Evolutionary conservation across 2,329 filamentous ascomycete species (phyloP), one percentile per base, ranked within the genome.

Genomic region (Ascocoryne sarcoides): DNA sequence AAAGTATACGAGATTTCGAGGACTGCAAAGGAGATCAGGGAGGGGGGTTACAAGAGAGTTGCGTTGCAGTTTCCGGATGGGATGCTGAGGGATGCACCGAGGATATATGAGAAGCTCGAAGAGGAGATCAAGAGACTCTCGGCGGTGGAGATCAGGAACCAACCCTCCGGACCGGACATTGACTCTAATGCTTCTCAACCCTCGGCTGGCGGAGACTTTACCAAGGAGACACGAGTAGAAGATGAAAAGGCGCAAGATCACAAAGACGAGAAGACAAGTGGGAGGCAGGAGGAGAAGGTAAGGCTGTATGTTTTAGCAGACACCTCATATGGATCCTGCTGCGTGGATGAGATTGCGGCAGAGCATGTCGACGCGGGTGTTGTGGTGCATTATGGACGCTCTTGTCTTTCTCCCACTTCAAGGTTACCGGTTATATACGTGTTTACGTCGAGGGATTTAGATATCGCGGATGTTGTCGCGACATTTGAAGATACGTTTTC

Each of bases 251-350:
- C 23, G 7, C 23, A 26, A 26, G 12, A 7, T 12, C 7, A 7
- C 23, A 26, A 7, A 7, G 12, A 35, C n/a, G 19, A 30, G 28
- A 7, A 18, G 14, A 38, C 4, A 7, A 26, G 7, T 12, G 23
- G 7, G 12, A 7, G 12, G 23, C 23, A 7, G 23, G 38, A 43
- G 8, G 63, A 64, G 36, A 53, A 68, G 21, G 55, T 43, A 30
- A 43, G 43, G 29, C 69, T 96, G 38, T 94, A 84, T 53, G 89
- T 98, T 45, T 69, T 98, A 14, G 92, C 83, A 21, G 92, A 98
- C 62, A 96, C 92, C 2, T 95, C 90, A 2, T 98, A 96, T 63
- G 93, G 92, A 44, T 82, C 90, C 0, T 98, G 92, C 65, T 98
- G 92, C 57, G 89, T 96, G 14, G 92, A 98, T 57, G 92, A 98